phyloP scores from a whole-genome alignment of 768 basidiomycete genomes.

The Amanita muscaria region DNA sequence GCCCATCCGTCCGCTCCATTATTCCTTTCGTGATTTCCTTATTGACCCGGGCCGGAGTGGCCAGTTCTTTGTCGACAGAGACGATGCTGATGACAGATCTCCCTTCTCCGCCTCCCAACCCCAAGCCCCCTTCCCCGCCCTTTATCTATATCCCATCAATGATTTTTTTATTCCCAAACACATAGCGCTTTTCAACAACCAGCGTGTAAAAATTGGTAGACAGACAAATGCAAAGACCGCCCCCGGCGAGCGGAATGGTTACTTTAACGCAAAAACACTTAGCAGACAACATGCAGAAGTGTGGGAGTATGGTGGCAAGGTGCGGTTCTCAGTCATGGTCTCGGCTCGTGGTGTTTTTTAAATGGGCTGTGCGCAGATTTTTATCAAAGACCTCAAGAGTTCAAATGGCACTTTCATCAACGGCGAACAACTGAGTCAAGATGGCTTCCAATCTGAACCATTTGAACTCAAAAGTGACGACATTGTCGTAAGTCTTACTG shows the following conservation, averaged over 20 bases:
- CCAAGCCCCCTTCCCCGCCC: slow-evolving; percentile 30
- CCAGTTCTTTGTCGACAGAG: too few relatives aligned
- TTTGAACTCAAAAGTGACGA: slow-evolving; percentile 94
- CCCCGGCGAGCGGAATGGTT: slow-evolving; percentile 89
- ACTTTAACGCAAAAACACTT: slow-evolving; percentile 92
- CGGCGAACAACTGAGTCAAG: slow-evolving; percentile 81
- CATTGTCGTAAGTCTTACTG: slow-evolving; percentile 77
- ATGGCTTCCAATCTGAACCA: slow-evolving; percentile 86
- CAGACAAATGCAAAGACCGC: slow-evolving; percentile 95
- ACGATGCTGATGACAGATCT: too few relatives aligned
- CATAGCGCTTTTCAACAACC: slow-evolving; percentile 60
- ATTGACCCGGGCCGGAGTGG: too few relatives aligned
- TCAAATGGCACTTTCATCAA: slow-evolving; percentile 99
- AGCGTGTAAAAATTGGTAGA: slow-evolving; percentile 84
- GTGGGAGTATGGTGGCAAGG: slow-evolving; percentile 91
- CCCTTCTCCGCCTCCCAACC: slow-evolving; percentile 12
- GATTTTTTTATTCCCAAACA: slow-evolving; percentile 94
- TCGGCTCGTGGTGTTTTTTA: neutral
- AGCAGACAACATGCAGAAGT: slow-evolving; percentile 95
- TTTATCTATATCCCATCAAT: slow-evolving; percentile 84
- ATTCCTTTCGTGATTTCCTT: too few relatives aligned
- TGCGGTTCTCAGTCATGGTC: slow-evolving; percentile 23
- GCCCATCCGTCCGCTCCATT: too few relatives aligned
- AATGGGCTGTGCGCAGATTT: slow-evolving; percentile 51
- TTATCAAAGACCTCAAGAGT: slow-evolving; percentile 96